Conservation (phyloP, 2,329 filamentous ascomycete species). For the Stromatinia cepivora region DNA sequence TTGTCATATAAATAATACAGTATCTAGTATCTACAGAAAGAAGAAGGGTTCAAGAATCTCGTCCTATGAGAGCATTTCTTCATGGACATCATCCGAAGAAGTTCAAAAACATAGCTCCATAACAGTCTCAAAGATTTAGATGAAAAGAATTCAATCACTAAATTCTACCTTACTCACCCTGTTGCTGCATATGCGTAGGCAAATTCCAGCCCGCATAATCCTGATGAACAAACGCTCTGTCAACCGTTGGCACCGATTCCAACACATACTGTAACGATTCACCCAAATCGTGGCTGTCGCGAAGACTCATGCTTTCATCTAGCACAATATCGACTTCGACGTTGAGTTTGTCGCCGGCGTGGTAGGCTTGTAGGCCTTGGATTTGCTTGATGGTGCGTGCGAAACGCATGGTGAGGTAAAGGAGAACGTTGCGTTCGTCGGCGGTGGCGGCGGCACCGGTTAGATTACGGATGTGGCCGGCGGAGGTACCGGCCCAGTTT, state of each 20-base stretch:
- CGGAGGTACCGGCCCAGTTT: constrained; percentile 64
- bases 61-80: not conserved
- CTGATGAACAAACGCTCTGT: constrained; percentile 45
- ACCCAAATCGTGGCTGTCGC: constrained; percentile 57
- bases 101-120: not conserved
- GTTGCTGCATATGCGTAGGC: constrained; percentile 43
- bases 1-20: too few relatives aligned
- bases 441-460: constrained; percentile 58
- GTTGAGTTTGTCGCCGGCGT: constrained; percentile 63
- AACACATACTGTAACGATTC: constrained; percentile 64
- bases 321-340: constrained; percentile 62
- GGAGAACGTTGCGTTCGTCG: constrained; percentile 54
- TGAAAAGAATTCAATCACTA: not conserved
- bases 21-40: too few relatives aligned
- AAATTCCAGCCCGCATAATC: constrained; percentile 44
- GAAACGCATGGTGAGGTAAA: constrained; percentile 60
- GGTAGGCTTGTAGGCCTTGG: constrained; percentile 58
- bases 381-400: constrained; percentile 54
- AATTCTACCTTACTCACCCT: constrained; percentile 24
- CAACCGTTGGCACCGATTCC: constrained; percentile 49
- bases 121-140: not conserved
- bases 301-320: constrained; percentile 53
- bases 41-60: too few relatives aligned
- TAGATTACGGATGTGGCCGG: constrained; percentile 59
- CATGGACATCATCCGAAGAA: not conserved